Evolutionary conservation across 106 monocot species (phyloP), one percentile per base, ranked within the genome.

Genomic region (Dendrobium nobile): DNA sequence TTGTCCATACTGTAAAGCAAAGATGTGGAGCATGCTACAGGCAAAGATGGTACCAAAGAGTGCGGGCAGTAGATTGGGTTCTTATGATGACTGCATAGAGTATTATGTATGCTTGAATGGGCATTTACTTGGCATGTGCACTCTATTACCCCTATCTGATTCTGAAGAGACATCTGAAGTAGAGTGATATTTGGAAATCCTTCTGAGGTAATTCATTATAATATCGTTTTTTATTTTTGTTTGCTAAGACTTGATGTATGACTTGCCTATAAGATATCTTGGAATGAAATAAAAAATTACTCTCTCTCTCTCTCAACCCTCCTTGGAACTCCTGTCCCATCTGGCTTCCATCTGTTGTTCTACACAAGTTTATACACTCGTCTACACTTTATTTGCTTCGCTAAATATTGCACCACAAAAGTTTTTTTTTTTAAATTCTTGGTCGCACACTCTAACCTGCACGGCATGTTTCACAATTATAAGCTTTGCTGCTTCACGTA

Each of bases 1-100:
- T 73, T 98, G 98, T 68, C 98, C 98, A 3, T 98, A 95, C 75
- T 98, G 98, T 72, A 98, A 94, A 83, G 92, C 94, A 55, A 98
- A 98, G 78, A 37, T 93, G 20, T 98, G 98, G 98, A 95, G 76
- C 84, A 92, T 98, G 98, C 77, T 95, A 6, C 88, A 98, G 77
- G 95, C 92, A 77, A 87, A 91, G 55, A 92, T 98, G 98, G 82
- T 95, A 75, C 98, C 98, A 1, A 82, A 84, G 67, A 93, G 92
- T 84, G 94, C 95, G 3, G 84, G 80, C 48, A 76, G 75, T 44
- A 92, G 92, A 78, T 81, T 95, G 78, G 94, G 85, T 81, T 78
- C 92, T 67, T 95, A 91, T 84, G 92, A 98, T 81, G 95, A 95
- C 82, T 81, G 83, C 84, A 87, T 91, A 65, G 98, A 98, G 67